Percentiles rank a stretch among this genome's conserved stretches.
These are phyloP conservation scores for Peronosclerospora sorghi DNA, from an alignment of 352 stramenopile species.

Conservation along the genomic window DNA sequence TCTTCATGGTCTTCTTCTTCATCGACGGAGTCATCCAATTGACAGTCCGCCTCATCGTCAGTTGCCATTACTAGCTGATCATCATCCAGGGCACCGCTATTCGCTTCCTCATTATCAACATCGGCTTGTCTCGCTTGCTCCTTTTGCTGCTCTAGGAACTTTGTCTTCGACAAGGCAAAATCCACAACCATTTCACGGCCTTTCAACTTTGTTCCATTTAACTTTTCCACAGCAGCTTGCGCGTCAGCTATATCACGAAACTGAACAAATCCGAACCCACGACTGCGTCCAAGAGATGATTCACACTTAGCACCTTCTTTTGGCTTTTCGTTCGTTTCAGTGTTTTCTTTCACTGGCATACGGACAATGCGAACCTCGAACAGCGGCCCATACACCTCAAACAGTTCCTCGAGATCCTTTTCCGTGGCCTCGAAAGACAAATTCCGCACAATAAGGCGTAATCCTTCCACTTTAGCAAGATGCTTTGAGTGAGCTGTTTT, in stretches of 20 bases:
- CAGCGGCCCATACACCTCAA: constrained; percentile 48
- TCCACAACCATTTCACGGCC: constrained; percentile 80
- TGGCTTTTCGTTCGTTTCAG: constrained; percentile 15
- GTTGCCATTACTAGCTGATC: constrained; percentile 40
- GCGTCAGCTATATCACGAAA: constrained; percentile 57
- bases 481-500: constrained; percentile 21
- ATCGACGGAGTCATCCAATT: constrained; percentile 20
- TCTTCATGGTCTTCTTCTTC: constrained; percentile 25
- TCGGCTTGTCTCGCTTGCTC: constrained; percentile 36
- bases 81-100: constrained; percentile 33
- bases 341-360: constrained; percentile 47
- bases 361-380: constrained; percentile 68
- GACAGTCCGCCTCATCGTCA: constrained; percentile 24
- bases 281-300: constrained; percentile 41
- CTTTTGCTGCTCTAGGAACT: constrained; percentile 69
- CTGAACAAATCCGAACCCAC: constrained; percentile 80
- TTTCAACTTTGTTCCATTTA: constrained; percentile 73
- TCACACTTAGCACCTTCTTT: constrained; percentile 8
- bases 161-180: constrained; percentile 69
- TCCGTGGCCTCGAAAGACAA: constrained; percentile 72
- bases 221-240: constrained; percentile 46
- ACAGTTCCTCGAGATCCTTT: constrained; percentile 58
- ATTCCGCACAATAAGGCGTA: constrained; percentile 79
- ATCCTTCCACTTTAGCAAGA: constrained; percentile 30
- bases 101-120: constrained; percentile 28